Base-by-base conservation (phyloP, 2,329 filamentous ascomycete species). In the Coniochaeta sp. region DNA sequence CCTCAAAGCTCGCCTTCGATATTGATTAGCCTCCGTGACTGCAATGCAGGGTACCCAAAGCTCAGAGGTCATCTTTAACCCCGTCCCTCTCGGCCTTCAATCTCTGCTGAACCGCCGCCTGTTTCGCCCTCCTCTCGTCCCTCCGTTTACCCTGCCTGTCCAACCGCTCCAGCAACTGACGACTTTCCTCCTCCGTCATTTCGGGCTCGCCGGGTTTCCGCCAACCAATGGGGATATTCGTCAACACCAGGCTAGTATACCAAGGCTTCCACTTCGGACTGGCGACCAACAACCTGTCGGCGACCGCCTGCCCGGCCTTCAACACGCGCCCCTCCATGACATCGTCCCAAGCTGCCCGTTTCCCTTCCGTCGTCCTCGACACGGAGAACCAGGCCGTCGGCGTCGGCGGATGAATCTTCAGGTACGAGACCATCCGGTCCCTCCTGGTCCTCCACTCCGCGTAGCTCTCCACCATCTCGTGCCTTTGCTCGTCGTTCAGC, bases 321-420 rank as follows among this genome's bases (percentile, higher is more conserved):
- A 48, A 14, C 45, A 31, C 26, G 14, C 45, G 4, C 6, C 12
- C 45, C 4, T 48, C 45, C 26, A 30, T 31, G 5, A 48, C 26
- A 12, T 48, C 45, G 2, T 18, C 28, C 45, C 45, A 48, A 28
- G 45, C 45, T 16, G 7, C 45, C 26, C 24, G n/a, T 10, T 22
- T 30, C n/a, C 10, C 20, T 3, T n/a, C 26, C 13, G 28, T 7
- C 14, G 12, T n/a, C 9, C 3, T 48, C 8, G 26, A 14, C 26
- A 48, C 26, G 20, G 45, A 26, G 9, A 30, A 3, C 26, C 45
- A 48, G 13, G 45, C 45, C 45, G 30, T 9, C 13, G 45, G 45
- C 45, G n/a, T 48, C 45, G 45, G 45, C 45, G 45, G 45, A 31
- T 48, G 45, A 14, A 2, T 20, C 45, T 48, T 48, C 45, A 48